Base-by-base conservation (phyloP, 164 flowering plant species). In the Pachysandra terminalis region DNA sequence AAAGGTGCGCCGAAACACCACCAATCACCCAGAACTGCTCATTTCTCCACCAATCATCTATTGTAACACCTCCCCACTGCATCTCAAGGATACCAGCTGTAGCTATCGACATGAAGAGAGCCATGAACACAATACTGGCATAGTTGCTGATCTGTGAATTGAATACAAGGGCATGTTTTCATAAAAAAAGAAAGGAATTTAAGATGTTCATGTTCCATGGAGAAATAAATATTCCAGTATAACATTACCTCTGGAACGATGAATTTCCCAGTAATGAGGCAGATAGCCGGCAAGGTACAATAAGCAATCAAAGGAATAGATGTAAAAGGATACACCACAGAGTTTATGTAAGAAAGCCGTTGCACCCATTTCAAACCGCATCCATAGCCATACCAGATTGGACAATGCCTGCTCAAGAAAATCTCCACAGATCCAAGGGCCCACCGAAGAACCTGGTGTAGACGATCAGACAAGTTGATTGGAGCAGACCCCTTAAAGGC, bases 1-100 rank as follows among this genome's bases (percentile, higher is more conserved):
- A 87, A 2, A 87, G 81, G 71, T 90, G 96, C 0, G 93, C 66
- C 0, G 96, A 90, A 19, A 68, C 86, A 48, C 96, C 96, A 28
- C 96, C 96, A 51, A 90, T 90, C 25, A 90, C 93, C 96, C 96
- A 90, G 51, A 90, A 90, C 77, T 90, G 96, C 74, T 90, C 96
- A 59, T 90, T 90, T 69, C 96, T 87, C 96, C 96, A 90, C 93
- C 84, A 85, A 64, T 90, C 90, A 63, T 87, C 87, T 52, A 90
- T 82, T 32, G 80, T 79, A 55, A 89, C 90, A 5, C 84, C 81
- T 27, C 96, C 90, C 96, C 93, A 87, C 64, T 80, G 90, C 92
- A 90, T 90, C 70, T 90, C 96, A 0, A 90, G 79, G 58, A 86
- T 75, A 26, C 96, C 73, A 0, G 96, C 87, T 26, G 75, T 88